These are phyloP conservation scores for Hygrophorus russula DNA, from an alignment of 768 basidiomycete species.

Conservation along the genomic window DNA sequence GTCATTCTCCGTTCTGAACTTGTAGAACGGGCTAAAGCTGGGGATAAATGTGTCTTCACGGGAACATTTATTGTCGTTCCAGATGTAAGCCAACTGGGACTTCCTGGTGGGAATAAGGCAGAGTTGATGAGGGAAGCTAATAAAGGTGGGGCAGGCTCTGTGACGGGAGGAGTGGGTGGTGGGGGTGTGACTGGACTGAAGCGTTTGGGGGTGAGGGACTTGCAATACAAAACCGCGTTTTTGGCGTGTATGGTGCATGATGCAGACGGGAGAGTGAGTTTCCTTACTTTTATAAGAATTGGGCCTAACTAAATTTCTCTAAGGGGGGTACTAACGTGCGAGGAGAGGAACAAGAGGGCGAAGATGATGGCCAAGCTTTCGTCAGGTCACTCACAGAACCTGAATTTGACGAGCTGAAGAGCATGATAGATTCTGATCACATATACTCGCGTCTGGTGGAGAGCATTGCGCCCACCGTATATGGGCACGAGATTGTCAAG, in stretches of 20 bases:
- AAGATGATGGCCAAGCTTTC: slow-evolving; percentile 74
- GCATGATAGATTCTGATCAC: slow-evolving; percentile 90
- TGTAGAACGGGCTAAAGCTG: slow-evolving; percentile 98
- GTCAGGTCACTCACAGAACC: slow-evolving; percentile 83
- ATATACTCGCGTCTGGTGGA: slow-evolving; percentile 91
- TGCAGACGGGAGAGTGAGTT: slow-evolving; percentile 74
- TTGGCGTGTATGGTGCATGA: slow-evolving; percentile 96
- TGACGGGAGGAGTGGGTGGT: slow-evolving; percentile 55
- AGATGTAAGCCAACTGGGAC: slow-evolving; percentile 90
- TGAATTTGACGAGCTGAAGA: slow-evolving; percentile 89
- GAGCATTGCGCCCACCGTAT: slow-evolving; percentile 95
- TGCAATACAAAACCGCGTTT: slow-evolving; percentile 98
- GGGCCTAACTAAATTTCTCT: slow-evolving; percentile 2
- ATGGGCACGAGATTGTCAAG: slow-evolving; percentile 98
- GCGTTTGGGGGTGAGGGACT: slow-evolving; percentile 85
- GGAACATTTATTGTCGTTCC: slow-evolving; percentile 98
- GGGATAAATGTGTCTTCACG: slow-evolving; percentile 97
- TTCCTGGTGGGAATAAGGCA: slow-evolving; percentile 89
- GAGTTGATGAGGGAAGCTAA: slow-evolving; percentile 83
- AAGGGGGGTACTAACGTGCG: slow-evolving; percentile 82
- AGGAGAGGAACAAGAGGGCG: slow-evolving; percentile 75
- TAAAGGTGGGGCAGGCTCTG: slow-evolving; percentile 45
- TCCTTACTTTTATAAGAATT: background rate
- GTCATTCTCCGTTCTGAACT: slow-evolving; percentile 92
- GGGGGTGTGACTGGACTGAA: slow-evolving; percentile 91